phyloP scores from a whole-genome alignment of 1,139 yeast genomes.

The Arxiozyma bovina region DNA sequence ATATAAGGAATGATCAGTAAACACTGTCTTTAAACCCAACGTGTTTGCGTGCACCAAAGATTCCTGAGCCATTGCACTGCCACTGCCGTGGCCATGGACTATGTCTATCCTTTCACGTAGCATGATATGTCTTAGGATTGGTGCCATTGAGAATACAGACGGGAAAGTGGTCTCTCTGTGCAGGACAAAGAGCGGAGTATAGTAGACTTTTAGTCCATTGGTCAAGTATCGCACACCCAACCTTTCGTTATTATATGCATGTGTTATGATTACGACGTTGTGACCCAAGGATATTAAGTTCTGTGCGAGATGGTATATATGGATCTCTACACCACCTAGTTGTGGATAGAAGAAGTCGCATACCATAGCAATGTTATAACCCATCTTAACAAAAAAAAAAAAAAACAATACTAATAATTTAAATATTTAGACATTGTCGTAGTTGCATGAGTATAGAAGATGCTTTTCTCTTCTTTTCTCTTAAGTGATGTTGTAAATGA shows the following conservation, averaged over 20 bases:
- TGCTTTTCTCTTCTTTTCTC: too few relatives aligned
- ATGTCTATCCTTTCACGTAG: conserved; percentile 79
- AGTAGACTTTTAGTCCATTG: conserved; percentile 87
- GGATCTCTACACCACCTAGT: conserved; percentile 96
- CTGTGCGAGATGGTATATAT: conserved; percentile 75
- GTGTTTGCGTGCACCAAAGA: conserved; percentile 84
- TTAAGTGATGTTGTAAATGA: too few relatives aligned
- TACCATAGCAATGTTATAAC: conserved; percentile 44
- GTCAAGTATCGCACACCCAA: conserved; percentile 74
- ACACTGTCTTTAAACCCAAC: conserved; percentile 85
- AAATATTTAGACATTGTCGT: background rate
- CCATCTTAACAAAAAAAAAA: background rate
- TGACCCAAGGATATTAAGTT: conserved; percentile 79
- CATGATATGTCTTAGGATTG: conserved; percentile 74
- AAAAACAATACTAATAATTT: too few relatives aligned
- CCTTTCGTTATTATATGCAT: conserved; percentile 66
- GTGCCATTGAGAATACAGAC: conserved; percentile 79
- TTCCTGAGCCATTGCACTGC: conserved; percentile 80
- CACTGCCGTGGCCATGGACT: conserved; percentile 92
- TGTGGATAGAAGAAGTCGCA: conserved; percentile 98
- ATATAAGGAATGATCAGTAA: conserved; percentile 92
- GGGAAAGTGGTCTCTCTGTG: conserved; percentile 84
- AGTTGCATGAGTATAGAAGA: too few relatives aligned
- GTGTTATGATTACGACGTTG: conserved; percentile 83
- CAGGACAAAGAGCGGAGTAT: conserved; percentile 72